A percentile compares a stretch with the other conserved stretches of the same genome.
Evolutionary conservation across 78 protist genomes (phyloP).

Genomic region (Dictyostelium purpureum): DNA sequence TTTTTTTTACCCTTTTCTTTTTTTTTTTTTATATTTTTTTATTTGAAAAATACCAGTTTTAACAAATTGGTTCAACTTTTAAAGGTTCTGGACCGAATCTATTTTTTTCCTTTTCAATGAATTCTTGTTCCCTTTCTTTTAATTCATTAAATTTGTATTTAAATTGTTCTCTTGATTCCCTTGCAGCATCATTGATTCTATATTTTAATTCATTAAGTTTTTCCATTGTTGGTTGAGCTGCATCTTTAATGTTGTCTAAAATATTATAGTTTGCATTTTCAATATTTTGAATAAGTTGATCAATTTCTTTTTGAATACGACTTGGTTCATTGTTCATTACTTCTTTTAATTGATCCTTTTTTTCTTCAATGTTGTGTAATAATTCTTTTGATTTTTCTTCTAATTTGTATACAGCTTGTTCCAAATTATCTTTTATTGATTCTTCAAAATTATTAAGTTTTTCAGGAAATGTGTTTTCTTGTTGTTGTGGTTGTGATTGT

Average conservation of each 20-base stretch:
- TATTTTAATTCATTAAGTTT: background rate
- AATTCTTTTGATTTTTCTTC: background rate
- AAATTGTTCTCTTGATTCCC: background rate
- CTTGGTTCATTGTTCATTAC: background rate
- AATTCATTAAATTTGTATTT: background rate
- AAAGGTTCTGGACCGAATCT: background rate
- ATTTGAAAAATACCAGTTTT: background rate
- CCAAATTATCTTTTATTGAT: background rate
- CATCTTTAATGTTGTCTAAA: background rate
- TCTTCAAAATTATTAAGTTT: background rate
- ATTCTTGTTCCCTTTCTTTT: background rate
- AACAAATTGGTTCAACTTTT: slow-evolving; percentile 4
- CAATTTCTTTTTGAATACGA: background rate
- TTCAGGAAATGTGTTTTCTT: background rate
- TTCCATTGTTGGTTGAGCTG: background rate
- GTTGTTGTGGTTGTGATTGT: background rate
- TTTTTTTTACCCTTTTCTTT: background rate
- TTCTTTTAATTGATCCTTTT: background rate
- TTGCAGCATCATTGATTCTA: slow-evolving; percentile 2
- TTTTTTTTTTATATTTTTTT: background rate
- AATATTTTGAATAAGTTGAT: background rate
- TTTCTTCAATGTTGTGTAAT: background rate
- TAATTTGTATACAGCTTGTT: background rate
- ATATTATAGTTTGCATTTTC: background rate
- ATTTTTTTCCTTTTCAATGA: background rate